These are phyloP conservation scores for Botrytis squamosa DNA, from an alignment of 2,329 filamentous ascomycete genomes.

Conservation along the genomic window DNA sequence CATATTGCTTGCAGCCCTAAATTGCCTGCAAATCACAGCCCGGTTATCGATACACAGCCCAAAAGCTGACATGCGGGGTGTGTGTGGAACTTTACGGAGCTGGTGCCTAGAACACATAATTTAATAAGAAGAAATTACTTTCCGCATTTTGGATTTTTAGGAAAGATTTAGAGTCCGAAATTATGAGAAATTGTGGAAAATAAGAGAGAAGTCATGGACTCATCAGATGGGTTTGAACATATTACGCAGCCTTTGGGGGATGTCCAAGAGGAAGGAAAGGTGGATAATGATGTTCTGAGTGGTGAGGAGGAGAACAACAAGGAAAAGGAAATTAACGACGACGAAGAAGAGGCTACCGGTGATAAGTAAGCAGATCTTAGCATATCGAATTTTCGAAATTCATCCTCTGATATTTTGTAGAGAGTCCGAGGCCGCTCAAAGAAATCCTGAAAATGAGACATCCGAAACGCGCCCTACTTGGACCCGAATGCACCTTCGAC, in stretches of 20 bases:
- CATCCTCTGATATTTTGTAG: constrained; percentile 32
- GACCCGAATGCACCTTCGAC: constrained; percentile 60
- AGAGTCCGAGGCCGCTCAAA: constrained; percentile 42
- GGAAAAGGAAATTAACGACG: constrained; percentile 42
- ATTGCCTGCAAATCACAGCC: not conserved
- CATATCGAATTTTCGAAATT: constrained; percentile 39
- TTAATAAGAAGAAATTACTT: not conserved
- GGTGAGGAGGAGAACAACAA: not conserved
- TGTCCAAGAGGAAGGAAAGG: rapidly evolving
- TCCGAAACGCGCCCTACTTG: constrained; percentile 51
- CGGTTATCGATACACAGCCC: not conserved
- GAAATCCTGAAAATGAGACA: constrained; percentile 44
- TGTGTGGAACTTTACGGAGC: too few species aligned
- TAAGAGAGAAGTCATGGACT: not conserved
- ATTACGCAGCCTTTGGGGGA: not conserved
- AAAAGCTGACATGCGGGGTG: not conserved
- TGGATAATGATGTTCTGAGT: too few species aligned
- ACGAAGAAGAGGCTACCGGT: constrained; percentile 47
- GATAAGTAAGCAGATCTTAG: not conserved
- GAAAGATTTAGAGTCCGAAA: not conserved
- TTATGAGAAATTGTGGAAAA: not conserved
- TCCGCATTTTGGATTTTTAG: not conserved
- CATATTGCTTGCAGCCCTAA: not conserved
- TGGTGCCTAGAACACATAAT: not conserved
- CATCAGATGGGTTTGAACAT: not conserved